Evolutionary conservation across 331 rosid genomes (phyloP).

Genomic region (Stylosanthes scabra): DNA sequence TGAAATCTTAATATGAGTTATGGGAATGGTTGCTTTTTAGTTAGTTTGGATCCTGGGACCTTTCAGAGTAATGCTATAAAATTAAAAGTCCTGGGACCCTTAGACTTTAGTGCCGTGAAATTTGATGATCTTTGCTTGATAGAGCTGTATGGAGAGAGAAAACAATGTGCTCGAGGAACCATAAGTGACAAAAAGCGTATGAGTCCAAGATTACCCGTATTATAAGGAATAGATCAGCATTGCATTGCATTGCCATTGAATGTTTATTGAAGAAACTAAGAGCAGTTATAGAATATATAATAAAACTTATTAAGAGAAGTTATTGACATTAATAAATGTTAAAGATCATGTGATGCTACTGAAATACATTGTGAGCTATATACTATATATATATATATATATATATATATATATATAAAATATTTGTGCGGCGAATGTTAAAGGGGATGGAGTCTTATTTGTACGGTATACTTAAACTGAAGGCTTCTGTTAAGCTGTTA

Average conservation of each 20-base stretch:
- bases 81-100: not conserved
- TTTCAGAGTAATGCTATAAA: too few relatives aligned
- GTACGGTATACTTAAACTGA: not conserved
- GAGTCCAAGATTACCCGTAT: too few relatives aligned
- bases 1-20: not conserved
- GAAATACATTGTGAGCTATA: not conserved
- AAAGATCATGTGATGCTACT: not conserved
- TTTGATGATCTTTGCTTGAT: not conserved
- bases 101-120: not conserved
- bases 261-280: not conserved
- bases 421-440: too few relatives aligned
- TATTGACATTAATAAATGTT: not conserved
- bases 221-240: not conserved
- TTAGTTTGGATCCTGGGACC: not conserved
- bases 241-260: too few relatives aligned
- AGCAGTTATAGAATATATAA: not conserved
- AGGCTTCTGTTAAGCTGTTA: slow-evolving; percentile 11
- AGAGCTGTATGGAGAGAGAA: slow-evolving; percentile 3
- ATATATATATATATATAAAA: too few relatives aligned
- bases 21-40: not conserved
- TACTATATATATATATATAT: too few relatives aligned
- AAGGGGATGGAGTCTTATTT: not conserved
- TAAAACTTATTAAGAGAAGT: not conserved
- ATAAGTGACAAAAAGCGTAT: too few relatives aligned
- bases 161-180: not conserved